A percentile compares a stretch with the other conserved stretches of the same genome.
Evolutionary conservation across 345 rosid genomes (phyloP).

Genomic region (Sonneratia caseolaris): DNA sequence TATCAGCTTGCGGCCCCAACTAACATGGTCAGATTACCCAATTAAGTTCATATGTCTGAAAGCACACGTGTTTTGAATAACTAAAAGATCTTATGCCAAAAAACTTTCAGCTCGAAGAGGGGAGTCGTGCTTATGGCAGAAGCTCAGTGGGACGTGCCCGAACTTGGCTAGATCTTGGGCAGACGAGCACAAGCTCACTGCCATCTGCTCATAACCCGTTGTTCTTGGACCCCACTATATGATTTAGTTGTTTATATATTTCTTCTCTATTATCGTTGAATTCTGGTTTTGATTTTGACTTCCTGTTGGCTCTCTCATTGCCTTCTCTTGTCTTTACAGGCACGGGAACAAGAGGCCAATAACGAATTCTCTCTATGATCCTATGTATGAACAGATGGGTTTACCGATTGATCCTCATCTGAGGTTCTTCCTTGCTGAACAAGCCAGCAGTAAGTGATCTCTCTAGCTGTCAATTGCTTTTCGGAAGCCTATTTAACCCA

Average conservation of each 20-base stretch:
- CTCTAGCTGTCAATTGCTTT: background rate
- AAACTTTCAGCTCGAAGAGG: background rate
- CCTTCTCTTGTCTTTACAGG: background rate
- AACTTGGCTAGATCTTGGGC: background rate
- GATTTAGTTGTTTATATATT: no score
- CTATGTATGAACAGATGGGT: constrained; percentile 6
- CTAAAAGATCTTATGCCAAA: background rate
- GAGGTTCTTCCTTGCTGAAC: constrained; percentile 5
- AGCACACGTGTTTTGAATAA: background rate
- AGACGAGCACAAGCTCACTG: background rate
- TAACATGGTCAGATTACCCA: background rate
- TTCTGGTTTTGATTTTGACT: background rate
- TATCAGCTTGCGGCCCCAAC: background rate
- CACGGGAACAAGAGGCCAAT: background rate
- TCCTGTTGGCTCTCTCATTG: background rate
- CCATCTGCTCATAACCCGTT: background rate
- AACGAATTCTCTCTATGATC: constrained; percentile 4
- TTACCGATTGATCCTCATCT: constrained; percentile 12
- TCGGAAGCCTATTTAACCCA: background rate
- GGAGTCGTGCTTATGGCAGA: background rate
- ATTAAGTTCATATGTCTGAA: background rate
- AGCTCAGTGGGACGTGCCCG: background rate
- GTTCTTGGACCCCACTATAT: background rate
- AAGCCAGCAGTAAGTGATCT: background rate
- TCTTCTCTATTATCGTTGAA: background rate